phyloP scores from a whole-genome alignment of 306 rosid genomes.

The Corylus americana region DNA sequence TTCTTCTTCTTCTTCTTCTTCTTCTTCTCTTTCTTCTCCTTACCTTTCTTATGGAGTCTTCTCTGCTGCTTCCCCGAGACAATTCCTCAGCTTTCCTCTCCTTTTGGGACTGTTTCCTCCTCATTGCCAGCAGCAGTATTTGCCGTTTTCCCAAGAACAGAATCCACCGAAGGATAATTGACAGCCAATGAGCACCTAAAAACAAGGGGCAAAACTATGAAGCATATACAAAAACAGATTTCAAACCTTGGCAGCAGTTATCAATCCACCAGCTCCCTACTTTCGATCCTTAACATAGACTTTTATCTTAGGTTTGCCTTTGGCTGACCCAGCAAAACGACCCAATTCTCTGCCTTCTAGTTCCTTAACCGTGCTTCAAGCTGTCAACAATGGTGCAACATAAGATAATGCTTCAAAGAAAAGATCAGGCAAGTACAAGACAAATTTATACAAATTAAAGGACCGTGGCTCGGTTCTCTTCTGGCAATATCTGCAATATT shows the following conservation, averaged over 20 bases:
- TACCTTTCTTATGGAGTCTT: slow-evolving; percentile 48
- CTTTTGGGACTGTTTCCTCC: slow-evolving; percentile 36
- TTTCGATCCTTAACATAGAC: slow-evolving; percentile 86
- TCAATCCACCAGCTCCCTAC: slow-evolving; percentile 75
- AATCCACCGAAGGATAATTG: slow-evolving; percentile 71
- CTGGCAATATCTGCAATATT: slow-evolving; percentile 58
- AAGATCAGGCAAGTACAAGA: not conserved
- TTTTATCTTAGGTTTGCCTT: slow-evolving; percentile 89
- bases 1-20: slow-evolving; percentile 59
- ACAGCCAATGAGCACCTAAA: slow-evolving; percentile 10
- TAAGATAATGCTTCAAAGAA: slow-evolving; percentile 11
- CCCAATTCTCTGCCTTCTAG: slow-evolving; percentile 87
- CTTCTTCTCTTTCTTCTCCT: slow-evolving; percentile 62
- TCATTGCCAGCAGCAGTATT: slow-evolving; percentile 30
- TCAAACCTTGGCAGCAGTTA: slow-evolving; percentile 81
- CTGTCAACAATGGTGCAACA: slow-evolving; percentile 24
- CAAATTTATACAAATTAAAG: not conserved
- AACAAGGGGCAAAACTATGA: not conserved
- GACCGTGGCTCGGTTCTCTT: slow-evolving; percentile 84
- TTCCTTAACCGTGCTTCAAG: slow-evolving; percentile 84
- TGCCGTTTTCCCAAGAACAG: slow-evolving; percentile 45
- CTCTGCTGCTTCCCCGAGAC: slow-evolving; percentile 21
- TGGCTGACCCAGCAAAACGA: slow-evolving; percentile 79
- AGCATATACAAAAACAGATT: slow-evolving; percentile 11
- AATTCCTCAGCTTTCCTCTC: slow-evolving; percentile 17